These are phyloP conservation scores for Rhodotorula graminis DNA, from an alignment of 768 basidiomycete genomes.

Conservation along the genomic window DNA sequence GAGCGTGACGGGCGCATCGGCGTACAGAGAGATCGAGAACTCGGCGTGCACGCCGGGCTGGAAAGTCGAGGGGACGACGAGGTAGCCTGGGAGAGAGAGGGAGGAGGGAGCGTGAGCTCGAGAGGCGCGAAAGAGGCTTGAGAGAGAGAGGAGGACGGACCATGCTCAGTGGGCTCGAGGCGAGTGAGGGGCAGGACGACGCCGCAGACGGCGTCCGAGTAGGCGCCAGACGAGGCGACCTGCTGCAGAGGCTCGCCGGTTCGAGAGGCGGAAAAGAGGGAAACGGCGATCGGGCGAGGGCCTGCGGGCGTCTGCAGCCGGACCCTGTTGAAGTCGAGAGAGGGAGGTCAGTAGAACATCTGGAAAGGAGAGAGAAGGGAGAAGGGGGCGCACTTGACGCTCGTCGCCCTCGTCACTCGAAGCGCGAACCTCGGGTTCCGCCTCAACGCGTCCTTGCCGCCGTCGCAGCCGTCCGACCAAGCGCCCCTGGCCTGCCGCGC, in stretches of 20 bases:
- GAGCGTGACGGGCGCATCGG: constrained; percentile 12
- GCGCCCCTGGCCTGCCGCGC: constrained; percentile 60
- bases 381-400: constrained; percentile 59
- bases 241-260: constrained; percentile 45
- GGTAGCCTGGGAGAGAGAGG: constrained; percentile 58
- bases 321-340: constrained; percentile 53
- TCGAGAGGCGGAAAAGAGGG: constrained; percentile 62
- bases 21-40: constrained; percentile 53
- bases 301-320: constrained; percentile 61
- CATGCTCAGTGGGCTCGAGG: constrained; percentile 10
- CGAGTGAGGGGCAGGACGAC: constrained; percentile 51
- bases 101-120: neutral
- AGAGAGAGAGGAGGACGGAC: constrained; percentile 35
- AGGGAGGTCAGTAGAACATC: no score
- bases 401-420: constrained; percentile 51
- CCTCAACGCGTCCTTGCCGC: neutral
- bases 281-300: constrained; percentile 51
- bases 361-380: neutral
- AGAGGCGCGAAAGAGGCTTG: rapidly evolving
- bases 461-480: constrained; percentile 56
- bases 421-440: constrained; percentile 67
- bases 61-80: constrained; percentile 69
- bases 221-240: constrained; percentile 70
- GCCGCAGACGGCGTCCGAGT: constrained; percentile 69
- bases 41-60: constrained; percentile 56